Percentiles rank a stretch among this genome's conserved stretches.
Conservation (phyloP, 306 rosid genomes). For the Fragaria ananassa region DNA sequence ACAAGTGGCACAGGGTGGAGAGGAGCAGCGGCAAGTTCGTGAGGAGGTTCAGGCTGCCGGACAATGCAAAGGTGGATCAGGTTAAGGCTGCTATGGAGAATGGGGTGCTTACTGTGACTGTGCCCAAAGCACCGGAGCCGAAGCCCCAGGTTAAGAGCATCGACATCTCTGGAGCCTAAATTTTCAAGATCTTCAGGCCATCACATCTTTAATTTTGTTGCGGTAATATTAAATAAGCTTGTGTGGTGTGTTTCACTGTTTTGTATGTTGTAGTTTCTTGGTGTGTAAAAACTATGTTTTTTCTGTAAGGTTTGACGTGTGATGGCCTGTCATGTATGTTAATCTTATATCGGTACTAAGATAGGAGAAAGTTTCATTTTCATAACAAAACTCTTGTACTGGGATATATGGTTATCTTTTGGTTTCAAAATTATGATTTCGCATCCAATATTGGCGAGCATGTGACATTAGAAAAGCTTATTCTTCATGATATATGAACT, state of each 20-base stretch:
- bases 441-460: too few species aligned
- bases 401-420: too few species aligned
- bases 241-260: not conserved
- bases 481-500: too few species aligned
- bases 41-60: constrained; percentile 39
- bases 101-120: constrained; percentile 31
- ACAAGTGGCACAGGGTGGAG: constrained; percentile 39
- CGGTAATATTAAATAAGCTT: not conserved
- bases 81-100: constrained; percentile 30
- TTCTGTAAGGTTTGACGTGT: not conserved
- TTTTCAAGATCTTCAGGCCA: not conserved
- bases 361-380: not conserved
- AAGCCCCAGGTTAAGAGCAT: constrained; percentile 26
- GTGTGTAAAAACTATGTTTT: not conserved
- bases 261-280: not conserved
- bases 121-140: constrained; percentile 29
- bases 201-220: not conserved
- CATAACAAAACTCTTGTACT: too few species aligned
- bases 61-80: constrained; percentile 24
- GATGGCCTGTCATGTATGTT: not conserved
- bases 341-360: not conserved
- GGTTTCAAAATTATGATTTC: not conserved
- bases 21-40: constrained; percentile 30
- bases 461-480: too few species aligned
- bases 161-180: constrained; percentile 29